Evolutionary conservation across 805 yeast species (phyloP).

Genomic region (Blastobotrys peoriensis): DNA sequence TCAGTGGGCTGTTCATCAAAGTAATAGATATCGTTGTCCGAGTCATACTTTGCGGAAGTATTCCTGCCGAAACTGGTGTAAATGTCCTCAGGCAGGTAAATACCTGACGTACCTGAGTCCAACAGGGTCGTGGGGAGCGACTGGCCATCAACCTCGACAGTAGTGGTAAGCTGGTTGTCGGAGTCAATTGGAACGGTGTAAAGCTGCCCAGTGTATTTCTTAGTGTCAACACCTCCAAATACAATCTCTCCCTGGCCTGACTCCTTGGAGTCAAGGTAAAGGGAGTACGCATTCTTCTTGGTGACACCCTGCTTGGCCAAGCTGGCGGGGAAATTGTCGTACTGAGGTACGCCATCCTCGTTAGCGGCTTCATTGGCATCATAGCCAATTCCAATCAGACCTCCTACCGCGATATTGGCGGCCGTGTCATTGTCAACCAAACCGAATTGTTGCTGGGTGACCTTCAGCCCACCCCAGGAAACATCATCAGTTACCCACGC

Average conservation of each 20-base stretch:
- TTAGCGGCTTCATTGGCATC: slow-evolving; percentile 27
- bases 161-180: slow-evolving; percentile 5
- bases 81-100: slow-evolving; percentile 41
- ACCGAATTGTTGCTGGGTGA: slow-evolving; percentile 34
- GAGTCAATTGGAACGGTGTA: slow-evolving; percentile 28
- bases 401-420: slow-evolving; percentile 51
- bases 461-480: slow-evolving; percentile 40
- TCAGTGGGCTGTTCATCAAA: slow-evolving; percentile 7
- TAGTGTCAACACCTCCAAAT: slow-evolving; percentile 41
- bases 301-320: slow-evolving; percentile 44
- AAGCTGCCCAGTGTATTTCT: slow-evolving; percentile 36
- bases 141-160: slow-evolving; percentile 1
- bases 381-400: slow-evolving; percentile 39
- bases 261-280: slow-evolving; percentile 35
- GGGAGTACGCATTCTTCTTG: slow-evolving; percentile 38
- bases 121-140: slow-evolving; percentile 35
- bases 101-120: slow-evolving; percentile 52
- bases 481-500: slow-evolving; percentile 60
- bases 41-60: slow-evolving; percentile 9
- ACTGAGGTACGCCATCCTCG: slow-evolving; percentile 24
- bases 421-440: slow-evolving; percentile 71
- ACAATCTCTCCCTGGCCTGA: slow-evolving; percentile 34
- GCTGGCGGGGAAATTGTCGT: slow-evolving; percentile 59
- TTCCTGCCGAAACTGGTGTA: slow-evolving; percentile 16
- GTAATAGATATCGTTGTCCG: slow-evolving; percentile 15